phyloP scores from a whole-genome alignment of 441 rosid genomes.

The Pelargonium citronellum region DNA sequence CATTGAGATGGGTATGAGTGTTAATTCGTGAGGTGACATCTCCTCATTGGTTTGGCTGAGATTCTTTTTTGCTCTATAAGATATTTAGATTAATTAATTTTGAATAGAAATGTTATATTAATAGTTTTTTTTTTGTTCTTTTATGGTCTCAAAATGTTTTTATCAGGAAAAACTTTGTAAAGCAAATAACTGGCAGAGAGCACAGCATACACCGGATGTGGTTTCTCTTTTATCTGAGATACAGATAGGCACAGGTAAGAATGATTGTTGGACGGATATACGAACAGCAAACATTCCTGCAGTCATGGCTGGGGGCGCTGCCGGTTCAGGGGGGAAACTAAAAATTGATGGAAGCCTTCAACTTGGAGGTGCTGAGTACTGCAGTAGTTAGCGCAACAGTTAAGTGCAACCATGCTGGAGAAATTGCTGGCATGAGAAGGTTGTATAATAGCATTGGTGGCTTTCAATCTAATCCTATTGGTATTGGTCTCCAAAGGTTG shows the following conservation, averaged over 20 bases:
- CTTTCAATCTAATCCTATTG: conserved; percentile 52
- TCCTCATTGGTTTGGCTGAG: too few species aligned
- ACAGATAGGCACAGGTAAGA: conserved; percentile 83
- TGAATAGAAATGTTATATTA: background rate
- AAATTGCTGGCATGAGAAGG: conserved; percentile 98
- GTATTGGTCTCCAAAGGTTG: conserved; percentile 71
- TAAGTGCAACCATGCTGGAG: conserved; percentile 93
- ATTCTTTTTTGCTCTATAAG: background rate
- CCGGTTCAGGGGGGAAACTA: conserved; percentile 92
- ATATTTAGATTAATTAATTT: background rate
- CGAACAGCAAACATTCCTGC: conserved; percentile 93
- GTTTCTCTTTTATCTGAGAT: conserved; percentile 94
- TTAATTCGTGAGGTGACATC: too few species aligned
- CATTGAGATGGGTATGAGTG: too few species aligned
- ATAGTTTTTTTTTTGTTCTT: conserved; percentile 9
- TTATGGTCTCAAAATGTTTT: conserved; percentile 22
- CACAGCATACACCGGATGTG: conserved; percentile 82
- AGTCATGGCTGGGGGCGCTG: conserved; percentile 97
- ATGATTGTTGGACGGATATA: conserved; percentile 82
- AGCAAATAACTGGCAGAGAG: conserved; percentile 94
- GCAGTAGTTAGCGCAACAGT: conserved; percentile 94
- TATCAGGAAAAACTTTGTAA: conserved; percentile 89
- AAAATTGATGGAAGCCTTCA: conserved; percentile 74
- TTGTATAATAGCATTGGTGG: conserved; percentile 92
- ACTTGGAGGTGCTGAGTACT: conserved; percentile 93